These are phyloP conservation scores for Acacia pycnantha DNA, from an alignment of 331 rosid genomes.

Conservation along the genomic window DNA sequence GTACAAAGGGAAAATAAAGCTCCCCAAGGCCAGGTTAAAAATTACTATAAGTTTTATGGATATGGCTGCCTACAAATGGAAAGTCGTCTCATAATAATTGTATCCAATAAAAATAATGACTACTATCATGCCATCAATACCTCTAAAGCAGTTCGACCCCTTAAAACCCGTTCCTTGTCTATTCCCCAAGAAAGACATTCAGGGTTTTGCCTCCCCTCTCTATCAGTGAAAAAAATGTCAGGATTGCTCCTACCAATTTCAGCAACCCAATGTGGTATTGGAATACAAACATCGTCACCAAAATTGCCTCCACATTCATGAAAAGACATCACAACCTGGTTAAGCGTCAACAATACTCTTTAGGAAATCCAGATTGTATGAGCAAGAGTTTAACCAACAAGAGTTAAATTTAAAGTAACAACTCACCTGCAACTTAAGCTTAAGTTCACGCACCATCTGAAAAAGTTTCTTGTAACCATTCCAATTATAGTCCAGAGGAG, in stretches of 20 bases:
- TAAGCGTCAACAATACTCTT: slow-evolving; percentile 23
- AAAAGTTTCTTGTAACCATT: slow-evolving; percentile 92
- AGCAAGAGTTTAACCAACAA: slow-evolving; percentile 12
- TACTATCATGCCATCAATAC: slow-evolving; percentile 44
- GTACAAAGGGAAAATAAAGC: not conserved
- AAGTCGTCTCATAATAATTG: slow-evolving; percentile 5
- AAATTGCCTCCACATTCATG: slow-evolving; percentile 99
- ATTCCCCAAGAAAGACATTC: slow-evolving; percentile 99
- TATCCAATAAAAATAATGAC: not conserved
- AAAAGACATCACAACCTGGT: slow-evolving; percentile 87
- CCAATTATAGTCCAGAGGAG: slow-evolving; percentile 97
- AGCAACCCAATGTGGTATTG: slow-evolving; percentile 97
- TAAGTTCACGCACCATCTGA: slow-evolving; percentile 81
- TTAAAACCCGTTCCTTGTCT: slow-evolving; percentile 90
- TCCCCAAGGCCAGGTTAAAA: slow-evolving; percentile 3
- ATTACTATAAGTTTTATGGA: slow-evolving; percentile 13
- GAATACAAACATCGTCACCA: slow-evolving; percentile 95
- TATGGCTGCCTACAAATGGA: slow-evolving; percentile 16
- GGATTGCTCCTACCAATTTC: slow-evolving; percentile 97
- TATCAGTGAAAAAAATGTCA: slow-evolving; percentile 89
- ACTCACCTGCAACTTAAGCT: slow-evolving; percentile 87
- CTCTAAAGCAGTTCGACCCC: slow-evolving; percentile 97
- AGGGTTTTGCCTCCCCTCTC: slow-evolving; percentile 93
- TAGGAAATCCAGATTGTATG: slow-evolving; percentile 21
- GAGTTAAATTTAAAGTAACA: slow-evolving; percentile 13